Evolutionary conservation across 2,329 filamentous ascomycete genomes (phyloP), one percentile per base, ranked within the genome.

Genomic region (Fusarium vanettenii): DNA sequence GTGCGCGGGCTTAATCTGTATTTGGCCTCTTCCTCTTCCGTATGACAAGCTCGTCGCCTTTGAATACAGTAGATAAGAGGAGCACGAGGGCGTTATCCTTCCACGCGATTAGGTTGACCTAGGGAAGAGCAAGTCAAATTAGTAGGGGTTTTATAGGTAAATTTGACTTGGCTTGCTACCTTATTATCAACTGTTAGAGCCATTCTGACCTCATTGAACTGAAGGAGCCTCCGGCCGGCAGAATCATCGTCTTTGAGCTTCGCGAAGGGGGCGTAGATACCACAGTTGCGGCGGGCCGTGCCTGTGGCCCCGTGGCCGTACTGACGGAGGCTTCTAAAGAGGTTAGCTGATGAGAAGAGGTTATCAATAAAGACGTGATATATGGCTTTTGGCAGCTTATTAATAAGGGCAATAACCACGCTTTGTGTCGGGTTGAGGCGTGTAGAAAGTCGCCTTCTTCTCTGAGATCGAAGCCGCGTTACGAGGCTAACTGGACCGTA

Each of bases 351-450:
- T 9, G 63, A 69, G 56, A 72, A 70, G 22, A 72, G 66, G 48
- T 71, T 71, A 52, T 71, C 60, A 22, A 71, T 35, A 20, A 68
- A 67, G 64, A 70, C 57, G 61, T 73, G 56, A 60, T 70, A 68
- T 45, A 13, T 71, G 16, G 57, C 61, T 10, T 29, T 45, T 45
- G 50, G 67, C 29, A 73, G 68, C 33, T 22, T 14, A 37, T 64
- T 60, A 57, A 71, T 20, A 50, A 73, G 71, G 64, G 56, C 29
- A 70, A 70, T 27, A 64, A 72, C 64, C 16, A 70, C 50, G 31
- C 29, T 33, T 45, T 73, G 56, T 31, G 61, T 73, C 37, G 60
- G 64, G 60, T 70, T 72, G 2, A 72, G 48, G 43, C 5, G 9
- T 20, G 9, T 41, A 5, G 4, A 41, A 10, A 41, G 39, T n/a